Base-by-base conservation (phyloP, 202 grass and related monocot species). In the Brachypodium distachyon region DNA sequence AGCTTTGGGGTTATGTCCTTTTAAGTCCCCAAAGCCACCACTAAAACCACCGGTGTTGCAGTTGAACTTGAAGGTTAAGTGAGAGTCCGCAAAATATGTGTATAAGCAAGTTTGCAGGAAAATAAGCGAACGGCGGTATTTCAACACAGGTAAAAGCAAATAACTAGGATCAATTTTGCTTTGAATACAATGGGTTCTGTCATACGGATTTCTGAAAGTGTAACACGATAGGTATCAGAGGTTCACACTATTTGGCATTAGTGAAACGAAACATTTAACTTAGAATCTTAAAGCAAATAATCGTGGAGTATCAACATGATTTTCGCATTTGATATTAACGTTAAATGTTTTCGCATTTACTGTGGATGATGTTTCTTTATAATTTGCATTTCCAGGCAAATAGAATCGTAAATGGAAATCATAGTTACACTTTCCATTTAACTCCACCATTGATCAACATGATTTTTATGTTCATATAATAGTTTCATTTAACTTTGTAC, bases 341-440 rank as follows among this genome's bases (percentile, higher is more conserved):
- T 1, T 41, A 41, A 41, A 77, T 77, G 40, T 51, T 48, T 76
- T 61, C 6, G 0, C 28, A 66, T 78, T 84, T 67, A 33, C 69
- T 62, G 36, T 67, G 25, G 17, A 87, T 86, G 55, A 13, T 27
- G 57, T 82, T 66, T 77, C 12, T 67, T 84, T 51, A 36, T 68
- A 52, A 52, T 82, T 67, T 76, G 83, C 13, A 54, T 67, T 66
- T 82, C 19, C 61, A 98, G 95, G 95, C 95, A 83, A 98, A 95
- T 74, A 83, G 74, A 77, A 86, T 95, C 68, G 86, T 98, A 81
- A 83, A 90, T n/a, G n/a, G n/a, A n/a, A n/a, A n/a, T n/a, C n/a
- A n/a, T n/a, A n/a, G n/a, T n/a, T n/a, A n/a, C n/a, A n/a, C n/a
- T n/a, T n/a, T n/a, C n/a, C n/a, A n/a, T n/a, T n/a, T n/a, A n/a